Evolutionary conservation across 805 yeast species (phyloP), one percentile per base, ranked within the genome.

Genomic region (Starmera amethionina): DNA sequence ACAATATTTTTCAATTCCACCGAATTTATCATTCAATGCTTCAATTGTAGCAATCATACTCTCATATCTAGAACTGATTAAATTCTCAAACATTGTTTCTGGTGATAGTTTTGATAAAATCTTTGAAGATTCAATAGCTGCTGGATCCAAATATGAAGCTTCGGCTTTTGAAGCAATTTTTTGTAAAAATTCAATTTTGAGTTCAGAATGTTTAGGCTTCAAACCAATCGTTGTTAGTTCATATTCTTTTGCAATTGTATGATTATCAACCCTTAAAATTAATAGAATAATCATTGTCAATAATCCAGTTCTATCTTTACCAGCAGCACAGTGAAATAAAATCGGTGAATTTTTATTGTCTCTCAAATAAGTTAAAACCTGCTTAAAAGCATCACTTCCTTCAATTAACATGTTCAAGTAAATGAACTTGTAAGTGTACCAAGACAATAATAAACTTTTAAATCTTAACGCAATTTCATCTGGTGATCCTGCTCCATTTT

Each of bases 291-390:
- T 56, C 77, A 86, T 82, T 3, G 79, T 72, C 46, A 82, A 55
- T 12, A 84, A 67, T 0, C 95, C 95, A 0, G 95, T 85, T 35
- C 95, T 70, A 55, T 86, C 95, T 56, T 85, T 86, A 3, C 95
- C 95, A 1, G 90, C 90, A 4, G 89, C 75, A 60, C 95, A 86
- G 54, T 84, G 90, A 57, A 79, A 75, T 9, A 81, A 59, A 42
- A 86, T 61, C 3, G 74, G 71, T 16, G 61, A 63, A n/a, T 62
- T 57, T 4, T 76, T 70, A 33, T 65, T 56, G 42, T 81, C 85
- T 36, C 78, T 64, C 36, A 86, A 62, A 50, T 66, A 74, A 36
- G 62, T 57, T 49, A 84, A 73, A 29, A 85, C 68, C 8, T 55
- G 54, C 36, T 62, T 65, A 52, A 72, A 79, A 5, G 75, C 64